Evolutionary conservation across 495 filamentous ascomycete species (phyloP).

Genomic region (Hypoxylon subgilvum): DNA sequence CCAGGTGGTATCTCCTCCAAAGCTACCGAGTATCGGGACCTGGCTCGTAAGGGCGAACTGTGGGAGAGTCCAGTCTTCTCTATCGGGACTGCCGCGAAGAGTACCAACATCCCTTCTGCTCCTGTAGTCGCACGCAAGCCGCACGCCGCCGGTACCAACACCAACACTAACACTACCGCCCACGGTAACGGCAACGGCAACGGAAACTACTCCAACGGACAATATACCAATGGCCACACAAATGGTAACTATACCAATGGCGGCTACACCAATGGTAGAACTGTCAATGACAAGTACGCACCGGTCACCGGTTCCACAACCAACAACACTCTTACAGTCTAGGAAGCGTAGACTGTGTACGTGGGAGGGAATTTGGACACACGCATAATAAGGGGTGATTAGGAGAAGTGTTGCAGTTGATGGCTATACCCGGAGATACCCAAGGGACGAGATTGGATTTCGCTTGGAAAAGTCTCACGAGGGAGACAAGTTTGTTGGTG

Average conservation of each 20-base stretch:
- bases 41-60: constrained; percentile 84
- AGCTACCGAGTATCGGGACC: constrained; percentile 91
- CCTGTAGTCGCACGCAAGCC: constrained; percentile 71
- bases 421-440: constrained; percentile 34
- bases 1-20: constrained; percentile 92
- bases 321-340: constrained; percentile 18
- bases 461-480: constrained; percentile 17
- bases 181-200: constrained; percentile 13
- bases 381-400: not conserved
- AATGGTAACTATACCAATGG: constrained; percentile 6
- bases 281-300: constrained; percentile 2
- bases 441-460: constrained; percentile 24
- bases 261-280: constrained; percentile 1
- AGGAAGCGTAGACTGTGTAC: constrained; percentile 10
- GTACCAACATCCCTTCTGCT: constrained; percentile 70
- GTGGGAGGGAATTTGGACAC: not conserved
- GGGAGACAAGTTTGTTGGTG: not conserved
- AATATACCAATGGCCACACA: constrained; percentile 21
- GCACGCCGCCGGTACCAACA: constrained; percentile 31
- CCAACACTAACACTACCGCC: not conserved
- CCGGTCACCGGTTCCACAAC: constrained; percentile 5
- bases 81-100: constrained; percentile 78
- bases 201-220: constrained; percentile 14
- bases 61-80: constrained; percentile 96
- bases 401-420: constrained; percentile 2